Conservation (phyloP, 345 rosid genomes). For the Heritiera fomes region DNA sequence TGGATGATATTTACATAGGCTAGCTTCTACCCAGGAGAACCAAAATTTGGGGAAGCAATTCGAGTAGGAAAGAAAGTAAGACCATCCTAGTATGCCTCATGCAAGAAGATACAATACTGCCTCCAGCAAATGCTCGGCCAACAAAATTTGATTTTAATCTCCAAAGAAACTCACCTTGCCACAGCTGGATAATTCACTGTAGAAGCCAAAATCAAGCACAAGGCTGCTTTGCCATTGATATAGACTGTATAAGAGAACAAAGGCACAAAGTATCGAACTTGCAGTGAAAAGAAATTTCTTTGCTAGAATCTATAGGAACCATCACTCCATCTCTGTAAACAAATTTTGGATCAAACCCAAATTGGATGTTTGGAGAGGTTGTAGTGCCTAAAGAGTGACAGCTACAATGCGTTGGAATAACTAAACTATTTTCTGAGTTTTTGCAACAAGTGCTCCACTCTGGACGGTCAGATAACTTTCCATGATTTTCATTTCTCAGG, state of each 20-base stretch:
- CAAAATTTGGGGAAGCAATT: slow-evolving; percentile 4
- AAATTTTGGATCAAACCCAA: slow-evolving; percentile 43
- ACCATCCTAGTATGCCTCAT: slow-evolving; percentile 1
- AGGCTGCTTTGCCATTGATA: slow-evolving; percentile 54
- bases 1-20: slow-evolving; percentile 21
- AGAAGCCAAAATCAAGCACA: slow-evolving; percentile 35
- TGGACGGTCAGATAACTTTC: slow-evolving; percentile 12
- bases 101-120: neutral
- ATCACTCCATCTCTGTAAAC: slow-evolving; percentile 72
- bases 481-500: slow-evolving; percentile 29
- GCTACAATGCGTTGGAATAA: slow-evolving; percentile 48
- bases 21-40: slow-evolving; percentile 20
- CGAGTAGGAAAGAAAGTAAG: neutral
- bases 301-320: slow-evolving; percentile 45
- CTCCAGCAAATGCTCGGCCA: slow-evolving; percentile 14
- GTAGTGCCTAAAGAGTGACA: slow-evolving; percentile 48
- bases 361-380: slow-evolving; percentile 23
- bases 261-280: slow-evolving; percentile 71
- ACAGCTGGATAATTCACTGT: slow-evolving; percentile 15
- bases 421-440: slow-evolving; percentile 35
- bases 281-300: slow-evolving; percentile 59
- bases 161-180: slow-evolving; percentile 20
- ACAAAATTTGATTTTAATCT: slow-evolving; percentile 32
- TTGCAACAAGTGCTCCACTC: slow-evolving; percentile 47
- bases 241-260: slow-evolving; percentile 60